Conservation (phyloP, 2,329 filamentous ascomycete species). For the Ophiostoma sp. region DNA sequence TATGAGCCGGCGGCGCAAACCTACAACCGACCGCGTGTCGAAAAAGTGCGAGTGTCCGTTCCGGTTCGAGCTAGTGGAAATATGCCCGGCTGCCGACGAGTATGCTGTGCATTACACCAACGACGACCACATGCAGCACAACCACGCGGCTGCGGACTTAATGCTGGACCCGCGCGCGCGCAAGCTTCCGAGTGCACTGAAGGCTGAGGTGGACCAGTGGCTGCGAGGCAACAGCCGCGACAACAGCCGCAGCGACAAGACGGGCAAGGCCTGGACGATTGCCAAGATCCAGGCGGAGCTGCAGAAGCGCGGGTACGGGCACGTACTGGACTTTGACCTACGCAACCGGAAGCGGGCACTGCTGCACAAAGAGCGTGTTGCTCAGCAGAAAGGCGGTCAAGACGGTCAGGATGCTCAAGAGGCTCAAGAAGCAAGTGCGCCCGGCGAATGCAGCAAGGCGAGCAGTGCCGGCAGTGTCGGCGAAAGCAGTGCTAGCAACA, state of each 20-base stretch:
- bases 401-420: no score
- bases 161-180: slow-evolving; percentile 35
- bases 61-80: slow-evolving; percentile 37
- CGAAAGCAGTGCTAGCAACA: slow-evolving; percentile 10
- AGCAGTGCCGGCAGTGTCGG: neutral
- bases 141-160: slow-evolving; percentile 35
- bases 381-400: slow-evolving; percentile 14
- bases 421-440: neutral
- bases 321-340: slow-evolving; percentile 36
- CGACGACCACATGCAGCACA: slow-evolving; percentile 33
- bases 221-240: slow-evolving; percentile 28
- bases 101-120: slow-evolving; percentile 38
- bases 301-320: slow-evolving; percentile 33
- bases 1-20: slow-evolving; percentile 29
- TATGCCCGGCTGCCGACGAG: slow-evolving; percentile 33
- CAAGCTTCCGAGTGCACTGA: slow-evolving; percentile 33
- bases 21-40: slow-evolving; percentile 34
- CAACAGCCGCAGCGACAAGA: slow-evolving; percentile 16
- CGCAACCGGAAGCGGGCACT: slow-evolving; percentile 36
- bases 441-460: neutral
- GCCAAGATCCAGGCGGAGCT: slow-evolving; percentile 36
- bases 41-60: slow-evolving; percentile 38
- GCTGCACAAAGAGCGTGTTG: slow-evolving; percentile 29
- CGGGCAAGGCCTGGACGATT: slow-evolving; percentile 28
- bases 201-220: slow-evolving; percentile 35